These are phyloP conservation scores for Pythium volutum DNA, from an alignment of 352 stramenopile species.

Conservation along the genomic window DNA sequence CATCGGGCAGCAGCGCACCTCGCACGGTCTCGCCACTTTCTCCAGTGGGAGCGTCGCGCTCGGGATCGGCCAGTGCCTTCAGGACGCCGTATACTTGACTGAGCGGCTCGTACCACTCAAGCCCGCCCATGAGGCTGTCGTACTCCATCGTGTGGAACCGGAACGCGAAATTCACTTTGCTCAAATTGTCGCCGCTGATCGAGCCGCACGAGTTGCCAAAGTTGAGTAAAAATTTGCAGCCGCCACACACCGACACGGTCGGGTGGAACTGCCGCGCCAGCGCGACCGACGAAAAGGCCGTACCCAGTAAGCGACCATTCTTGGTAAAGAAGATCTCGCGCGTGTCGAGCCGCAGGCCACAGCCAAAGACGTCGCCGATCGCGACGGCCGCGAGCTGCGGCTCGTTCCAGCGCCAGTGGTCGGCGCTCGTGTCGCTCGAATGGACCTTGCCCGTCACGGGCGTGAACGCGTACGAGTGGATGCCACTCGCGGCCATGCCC, in stretches of 20 bases:
- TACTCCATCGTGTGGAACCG: slow-evolving; percentile 81
- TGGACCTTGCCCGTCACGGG: slow-evolving; percentile 69
- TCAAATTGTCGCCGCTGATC: slow-evolving; percentile 23
- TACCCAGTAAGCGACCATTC: slow-evolving; percentile 76
- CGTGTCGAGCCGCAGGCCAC: slow-evolving; percentile 74
- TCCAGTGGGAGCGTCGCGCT: slow-evolving; percentile 20
- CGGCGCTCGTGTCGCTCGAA: slow-evolving; percentile 43
- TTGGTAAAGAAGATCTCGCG: slow-evolving; percentile 87
- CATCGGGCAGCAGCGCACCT: slow-evolving; percentile 48
- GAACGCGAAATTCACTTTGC: slow-evolving; percentile 69
- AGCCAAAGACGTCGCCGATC: slow-evolving; percentile 72
- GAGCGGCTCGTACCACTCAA: slow-evolving; percentile 86
- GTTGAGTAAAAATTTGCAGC: slow-evolving; percentile 78
- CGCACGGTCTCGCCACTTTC: slow-evolving; percentile 8
- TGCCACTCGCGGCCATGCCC: slow-evolving; percentile 36
- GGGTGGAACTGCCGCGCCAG: slow-evolving; percentile 49
- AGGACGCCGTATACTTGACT: slow-evolving; percentile 87
- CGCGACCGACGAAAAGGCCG: slow-evolving; percentile 72
- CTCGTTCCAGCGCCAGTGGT: slow-evolving; percentile 78
- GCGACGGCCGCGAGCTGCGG: slow-evolving; percentile 32
- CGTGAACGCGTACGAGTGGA: slow-evolving; percentile 63
- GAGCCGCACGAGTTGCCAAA: slow-evolving; percentile 40
- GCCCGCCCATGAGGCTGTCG: slow-evolving; percentile 81
- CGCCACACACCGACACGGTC: slow-evolving; percentile 70
- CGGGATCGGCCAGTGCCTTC: slow-evolving; percentile 69